These are phyloP conservation scores for Desmodesmus armatus DNA, from an alignment of 139 green algal species.

Conservation along the genomic window DNA sequence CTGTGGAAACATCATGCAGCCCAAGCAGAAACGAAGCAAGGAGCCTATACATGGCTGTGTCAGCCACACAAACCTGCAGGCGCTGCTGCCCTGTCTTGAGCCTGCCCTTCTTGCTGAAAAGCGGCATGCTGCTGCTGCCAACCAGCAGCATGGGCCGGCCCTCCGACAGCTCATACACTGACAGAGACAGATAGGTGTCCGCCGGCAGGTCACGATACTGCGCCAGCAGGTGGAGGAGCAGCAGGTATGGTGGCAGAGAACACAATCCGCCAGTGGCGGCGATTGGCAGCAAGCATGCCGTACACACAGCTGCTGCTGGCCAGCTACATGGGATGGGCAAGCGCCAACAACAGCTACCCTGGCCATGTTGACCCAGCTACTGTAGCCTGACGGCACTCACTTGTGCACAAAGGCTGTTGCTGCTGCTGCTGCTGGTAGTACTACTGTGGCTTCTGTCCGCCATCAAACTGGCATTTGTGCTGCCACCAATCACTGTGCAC, in stretches of 20 bases:
- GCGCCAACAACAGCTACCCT: too few relatives aligned
- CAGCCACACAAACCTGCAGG: slow-evolving; percentile 63
- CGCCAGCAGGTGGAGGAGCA: not conserved
- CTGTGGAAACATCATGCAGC: too few relatives aligned
- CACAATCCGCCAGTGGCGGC: not conserved
- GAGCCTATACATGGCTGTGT: not conserved
- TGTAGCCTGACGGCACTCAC: too few relatives aligned
- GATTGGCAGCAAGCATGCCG: not conserved
- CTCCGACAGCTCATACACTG: slow-evolving; percentile 69
- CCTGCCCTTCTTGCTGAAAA: slow-evolving; percentile 91
- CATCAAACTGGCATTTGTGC: too few relatives aligned
- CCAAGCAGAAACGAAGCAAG: not conserved
- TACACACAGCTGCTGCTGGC: not conserved
- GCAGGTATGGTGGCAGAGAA: not conserved
- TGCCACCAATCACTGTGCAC: too few relatives aligned
- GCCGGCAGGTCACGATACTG: slow-evolving; percentile 89
- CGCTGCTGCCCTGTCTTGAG: slow-evolving; percentile 83
- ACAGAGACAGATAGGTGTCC: slow-evolving; percentile 77
- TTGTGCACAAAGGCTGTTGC: too few relatives aligned
- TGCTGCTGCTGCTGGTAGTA: not conserved
- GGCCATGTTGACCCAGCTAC: too few relatives aligned
- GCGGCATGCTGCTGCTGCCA: slow-evolving; percentile 72
- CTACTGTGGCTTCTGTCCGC: too few relatives aligned
- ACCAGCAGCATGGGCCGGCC: slow-evolving; percentile 55
- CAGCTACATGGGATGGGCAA: not conserved